These are phyloP conservation scores for Xerocomus potaroensis DNA, from an alignment of 768 basidiomycete genomes.

Conservation along the genomic window DNA sequence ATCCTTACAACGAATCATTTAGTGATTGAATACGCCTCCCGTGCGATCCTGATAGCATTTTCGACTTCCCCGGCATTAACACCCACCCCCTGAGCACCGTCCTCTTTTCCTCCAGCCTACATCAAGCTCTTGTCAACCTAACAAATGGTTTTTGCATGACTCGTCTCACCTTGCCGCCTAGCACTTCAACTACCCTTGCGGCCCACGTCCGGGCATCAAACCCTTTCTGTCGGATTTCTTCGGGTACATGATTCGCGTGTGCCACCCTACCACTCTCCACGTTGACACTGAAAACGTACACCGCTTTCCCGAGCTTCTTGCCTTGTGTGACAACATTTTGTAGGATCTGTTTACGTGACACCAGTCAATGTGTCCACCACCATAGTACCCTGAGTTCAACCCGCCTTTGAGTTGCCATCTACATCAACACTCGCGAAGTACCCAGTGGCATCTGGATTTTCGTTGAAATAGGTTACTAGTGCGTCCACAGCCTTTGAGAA, in stretches of 20 bases:
- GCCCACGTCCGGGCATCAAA: slow-evolving; percentile 92
- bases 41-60: slow-evolving; percentile 63
- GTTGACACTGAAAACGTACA: slow-evolving; percentile 87
- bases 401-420: slow-evolving; percentile 82
- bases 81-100: slow-evolving; percentile 88
- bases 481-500: slow-evolving; percentile 59
- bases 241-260: slow-evolving; percentile 81
- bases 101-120: slow-evolving; percentile 94
- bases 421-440: slow-evolving; percentile 73
- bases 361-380: not conserved
- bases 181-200: slow-evolving; percentile 61
- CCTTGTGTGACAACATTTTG: slow-evolving; percentile 71
- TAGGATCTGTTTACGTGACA: slow-evolving; percentile 47
- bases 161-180: slow-evolving; percentile 85
- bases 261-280: slow-evolving; percentile 66
- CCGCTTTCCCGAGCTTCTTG: slow-evolving; percentile 77
- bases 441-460: slow-evolving; percentile 62
- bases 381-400: not conserved
- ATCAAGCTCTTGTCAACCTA: slow-evolving; percentile 7
- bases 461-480: slow-evolving; percentile 70
- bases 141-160: not conserved
- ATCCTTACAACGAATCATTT: slow-evolving; percentile 11
- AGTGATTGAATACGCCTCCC: slow-evolving; percentile 31
- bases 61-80: slow-evolving; percentile 53
- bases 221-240: slow-evolving; percentile 55